phyloP scores from a whole-genome alignment of 2,329 filamentous ascomycete species.

The Hansfordia pulvinata region DNA sequence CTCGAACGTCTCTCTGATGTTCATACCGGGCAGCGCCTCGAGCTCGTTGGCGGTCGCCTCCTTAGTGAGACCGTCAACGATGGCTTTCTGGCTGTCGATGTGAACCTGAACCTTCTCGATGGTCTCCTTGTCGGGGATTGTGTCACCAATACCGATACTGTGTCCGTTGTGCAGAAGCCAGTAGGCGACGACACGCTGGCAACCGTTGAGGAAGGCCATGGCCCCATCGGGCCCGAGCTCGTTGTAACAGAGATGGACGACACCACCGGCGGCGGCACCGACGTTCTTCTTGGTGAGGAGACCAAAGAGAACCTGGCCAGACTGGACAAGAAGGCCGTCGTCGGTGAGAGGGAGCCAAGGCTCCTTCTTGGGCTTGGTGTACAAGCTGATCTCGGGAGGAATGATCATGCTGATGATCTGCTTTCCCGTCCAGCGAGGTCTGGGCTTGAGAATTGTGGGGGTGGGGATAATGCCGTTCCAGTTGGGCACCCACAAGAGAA shows the following conservation, averaged over 20 bases:
- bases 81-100: conserved; percentile 67
- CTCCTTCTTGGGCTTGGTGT: conserved; percentile 44
- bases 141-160: conserved; percentile 97
- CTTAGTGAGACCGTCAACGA: conserved; percentile 63
- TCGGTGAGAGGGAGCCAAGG: conserved; percentile 51
- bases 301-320: conserved; percentile 81
- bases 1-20: conserved; percentile 94
- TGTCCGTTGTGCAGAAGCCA: conserved; percentile 95
- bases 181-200: conserved; percentile 89
- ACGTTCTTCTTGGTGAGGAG: conserved; percentile 88
- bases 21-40: conserved; percentile 95
- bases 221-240: conserved; percentile 77
- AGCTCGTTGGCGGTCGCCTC: conserved; percentile 75
- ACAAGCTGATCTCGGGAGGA: conserved; percentile 72
- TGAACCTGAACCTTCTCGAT: conserved; percentile 74
- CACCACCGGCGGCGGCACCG: conserved; percentile 77
- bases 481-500: conserved; percentile 92
- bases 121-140: conserved; percentile 77
- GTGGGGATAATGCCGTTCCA: conserved; percentile 94
- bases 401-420: conserved; percentile 93
- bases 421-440: conserved; percentile 93
- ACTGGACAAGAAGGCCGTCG: conserved; percentile 68
- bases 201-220: conserved; percentile 91
- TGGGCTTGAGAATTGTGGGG: conserved; percentile 87
- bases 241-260: conserved; percentile 93